Evolutionary conservation across 352 stramenopile genomes (phyloP).

Genomic region (Pythium plurisporium): DNA sequence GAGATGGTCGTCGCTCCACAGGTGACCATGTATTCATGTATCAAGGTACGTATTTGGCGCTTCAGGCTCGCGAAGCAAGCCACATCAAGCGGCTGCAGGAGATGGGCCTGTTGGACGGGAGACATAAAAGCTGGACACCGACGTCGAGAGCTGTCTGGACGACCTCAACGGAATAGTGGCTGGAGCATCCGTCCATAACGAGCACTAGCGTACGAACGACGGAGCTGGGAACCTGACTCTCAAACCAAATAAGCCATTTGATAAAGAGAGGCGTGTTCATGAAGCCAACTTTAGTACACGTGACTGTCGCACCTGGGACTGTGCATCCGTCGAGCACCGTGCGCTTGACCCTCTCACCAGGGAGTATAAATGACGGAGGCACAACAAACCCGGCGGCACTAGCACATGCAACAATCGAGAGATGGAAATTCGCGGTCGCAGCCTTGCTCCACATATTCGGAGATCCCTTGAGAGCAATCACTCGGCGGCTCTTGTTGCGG

Average conservation of each 20-base stretch:
- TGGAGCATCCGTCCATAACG: slow-evolving; percentile 12
- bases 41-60: slow-evolving; percentile 8
- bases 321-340: not conserved
- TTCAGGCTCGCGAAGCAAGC: slow-evolving; percentile 16
- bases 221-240: not conserved
- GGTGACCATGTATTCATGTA: slow-evolving; percentile 7
- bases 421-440: slow-evolving; percentile 20
- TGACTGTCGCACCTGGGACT: slow-evolving; percentile 2
- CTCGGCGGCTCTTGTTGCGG: slow-evolving; percentile 4
- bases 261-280: slow-evolving; percentile 8
- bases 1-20: not conserved
- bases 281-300: slow-evolving; percentile 13
- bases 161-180: slow-evolving; percentile 11
- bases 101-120: slow-evolving; percentile 14
- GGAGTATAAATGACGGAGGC: slow-evolving; percentile 19
- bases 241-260: slow-evolving; percentile 11
- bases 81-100: slow-evolving; percentile 23
- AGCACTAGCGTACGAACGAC: not conserved
- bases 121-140: slow-evolving; percentile 8
- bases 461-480: slow-evolving; percentile 21
- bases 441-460: slow-evolving; percentile 21
- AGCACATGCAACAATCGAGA: slow-evolving; percentile 22
- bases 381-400: slow-evolving; percentile 15
- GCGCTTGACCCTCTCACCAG: slow-evolving; percentile 1
- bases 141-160: not conserved